Base-by-base conservation (phyloP, 2,329 filamentous ascomycete genomes). In the Xylariaceae sp. region DNA sequence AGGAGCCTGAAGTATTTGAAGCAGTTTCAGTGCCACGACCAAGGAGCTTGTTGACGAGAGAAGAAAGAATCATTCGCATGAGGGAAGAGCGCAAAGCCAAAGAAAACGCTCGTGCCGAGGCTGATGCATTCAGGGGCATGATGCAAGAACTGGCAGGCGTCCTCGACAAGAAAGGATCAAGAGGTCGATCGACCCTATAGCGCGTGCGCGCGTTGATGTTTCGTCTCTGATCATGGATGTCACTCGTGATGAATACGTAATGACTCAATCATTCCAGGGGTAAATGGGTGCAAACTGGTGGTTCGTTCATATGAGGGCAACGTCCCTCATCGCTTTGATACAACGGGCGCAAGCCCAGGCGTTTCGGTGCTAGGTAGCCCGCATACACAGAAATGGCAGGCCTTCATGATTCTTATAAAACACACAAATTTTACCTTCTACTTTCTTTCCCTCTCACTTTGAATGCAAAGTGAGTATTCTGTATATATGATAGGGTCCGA, bases 101-200 rank as follows among this genome's bases (percentile, higher is more conserved):
- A 70, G 88, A 88, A 17, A 80, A 85, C 47, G 78, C 86, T 47
- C 84, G 86, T 57, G 89, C 92, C 67, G 88, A 88, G 70, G 79
- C 85, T 50, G 91, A 97, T 63, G 88, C 90, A 9, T 95, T 86
- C 64, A 89, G 87, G 49, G 90, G 88, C 67, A 96, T 99, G 90
- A 82, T 99, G 64, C 87, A 88, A 64, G 94, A 99, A 75, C 80
- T 99, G 60, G 91, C 97, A 77, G 93, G 90, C 65, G 85, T 99
- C 61, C 95, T 97, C 72, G 84, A 83, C 53, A 68, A 64, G 42
- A 69, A 84, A 79, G 70, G 74, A 79, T 39, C 62, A 9, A 65
- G 62, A 53, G 64, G 64, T 45, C 67, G 70, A 54, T 57, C 65
- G 55, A 70, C 70, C 49, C 63, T 71, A 58, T 71, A 51, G 11